Evolutionary conservation across 768 basidiomycete species (phyloP).

Genomic region (Calvatia gigantea): DNA sequence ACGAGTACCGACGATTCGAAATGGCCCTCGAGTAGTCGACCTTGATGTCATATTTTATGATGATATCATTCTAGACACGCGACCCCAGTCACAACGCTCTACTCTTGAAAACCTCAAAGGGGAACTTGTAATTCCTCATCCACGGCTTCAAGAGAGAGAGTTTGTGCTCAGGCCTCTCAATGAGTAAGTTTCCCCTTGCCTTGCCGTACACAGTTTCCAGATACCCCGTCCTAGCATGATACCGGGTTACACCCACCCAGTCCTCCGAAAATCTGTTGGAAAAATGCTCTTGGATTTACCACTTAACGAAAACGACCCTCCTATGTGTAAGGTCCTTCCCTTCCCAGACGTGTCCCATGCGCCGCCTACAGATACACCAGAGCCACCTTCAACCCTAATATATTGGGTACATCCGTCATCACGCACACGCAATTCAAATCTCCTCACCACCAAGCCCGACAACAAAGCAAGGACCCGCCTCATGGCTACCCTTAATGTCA

Average conservation of each 20-base stretch:
- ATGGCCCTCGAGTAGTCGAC: slow-evolving; percentile 89
- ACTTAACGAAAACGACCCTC: slow-evolving; percentile 27
- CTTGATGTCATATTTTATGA: slow-evolving; percentile 85
- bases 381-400: slow-evolving; percentile 43
- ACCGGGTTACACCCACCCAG: slow-evolving; percentile 69
- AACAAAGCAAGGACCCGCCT: slow-evolving; percentile 49
- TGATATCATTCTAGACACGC: slow-evolving; percentile 52
- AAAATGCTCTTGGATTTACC: slow-evolving; percentile 41
- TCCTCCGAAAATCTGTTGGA: slow-evolving; percentile 41
- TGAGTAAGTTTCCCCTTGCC: slow-evolving; percentile 59
- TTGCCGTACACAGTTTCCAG: not conserved
- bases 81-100: slow-evolving; percentile 33
- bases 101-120: slow-evolving; percentile 52
- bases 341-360: slow-evolving; percentile 56
- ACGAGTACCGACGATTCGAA: slow-evolving; percentile 70
- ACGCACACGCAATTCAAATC: not conserved
- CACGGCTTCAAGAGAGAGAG: slow-evolving; percentile 76
- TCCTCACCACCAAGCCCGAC: not conserved
- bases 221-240: slow-evolving; percentile 57
- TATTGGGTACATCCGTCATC: slow-evolving; percentile 44
- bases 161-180: slow-evolving; percentile 86
- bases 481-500: slow-evolving; percentile 92
- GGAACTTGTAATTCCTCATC: slow-evolving; percentile 85
- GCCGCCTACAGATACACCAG: slow-evolving; percentile 24
- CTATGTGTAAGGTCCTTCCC: slow-evolving; percentile 72